A percentile compares a stretch with the other conserved stretches of the same genome.
Conservation (phyloP, 2,329 filamentous ascomycete genomes). For the Epichloe festucae region DNA sequence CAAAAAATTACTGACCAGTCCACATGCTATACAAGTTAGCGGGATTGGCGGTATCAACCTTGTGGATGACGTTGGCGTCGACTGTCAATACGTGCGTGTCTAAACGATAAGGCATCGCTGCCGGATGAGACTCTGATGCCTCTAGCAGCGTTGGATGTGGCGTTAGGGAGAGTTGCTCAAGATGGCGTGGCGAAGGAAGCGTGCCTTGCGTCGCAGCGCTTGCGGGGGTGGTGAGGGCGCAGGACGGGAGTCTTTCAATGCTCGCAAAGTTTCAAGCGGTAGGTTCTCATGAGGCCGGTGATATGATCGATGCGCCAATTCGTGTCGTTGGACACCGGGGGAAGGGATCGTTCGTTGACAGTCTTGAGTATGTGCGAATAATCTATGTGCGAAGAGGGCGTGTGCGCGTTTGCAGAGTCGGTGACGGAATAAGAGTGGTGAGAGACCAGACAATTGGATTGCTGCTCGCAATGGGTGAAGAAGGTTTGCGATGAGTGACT, state of each 20-base stretch:
- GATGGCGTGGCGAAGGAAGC: not conserved
- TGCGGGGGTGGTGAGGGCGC: too few species aligned
- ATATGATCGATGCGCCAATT: too few species aligned
- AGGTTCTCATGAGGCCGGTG: too few species aligned
- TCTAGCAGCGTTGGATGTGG: slow-evolving; percentile 18
- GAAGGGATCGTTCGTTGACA: too few species aligned
- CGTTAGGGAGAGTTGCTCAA: not conserved
- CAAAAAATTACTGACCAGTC: slow-evolving; percentile 54
- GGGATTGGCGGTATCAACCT: slow-evolving; percentile 84
- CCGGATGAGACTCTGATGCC: slow-evolving; percentile 22
- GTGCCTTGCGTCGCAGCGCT: not conserved
- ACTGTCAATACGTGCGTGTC: slow-evolving; percentile 81
- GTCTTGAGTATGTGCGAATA: too few species aligned
- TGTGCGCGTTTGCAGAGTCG: too few species aligned
- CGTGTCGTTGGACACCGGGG: too few species aligned
- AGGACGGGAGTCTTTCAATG: too few species aligned
- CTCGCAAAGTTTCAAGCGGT: too few species aligned
- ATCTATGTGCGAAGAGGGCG: too few species aligned
- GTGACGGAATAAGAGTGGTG: not conserved
- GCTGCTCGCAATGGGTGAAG: not conserved
- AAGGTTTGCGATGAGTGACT: not conserved
- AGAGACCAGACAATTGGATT: not conserved
- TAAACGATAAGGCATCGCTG: slow-evolving; percentile 68
- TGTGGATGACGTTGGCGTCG: slow-evolving; percentile 82
- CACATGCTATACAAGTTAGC: slow-evolving; percentile 95